Evolutionary conservation across 1,284 basidiomycete species (phyloP).

Genomic region (Pseudomicrostroma phylloplanum): DNA sequence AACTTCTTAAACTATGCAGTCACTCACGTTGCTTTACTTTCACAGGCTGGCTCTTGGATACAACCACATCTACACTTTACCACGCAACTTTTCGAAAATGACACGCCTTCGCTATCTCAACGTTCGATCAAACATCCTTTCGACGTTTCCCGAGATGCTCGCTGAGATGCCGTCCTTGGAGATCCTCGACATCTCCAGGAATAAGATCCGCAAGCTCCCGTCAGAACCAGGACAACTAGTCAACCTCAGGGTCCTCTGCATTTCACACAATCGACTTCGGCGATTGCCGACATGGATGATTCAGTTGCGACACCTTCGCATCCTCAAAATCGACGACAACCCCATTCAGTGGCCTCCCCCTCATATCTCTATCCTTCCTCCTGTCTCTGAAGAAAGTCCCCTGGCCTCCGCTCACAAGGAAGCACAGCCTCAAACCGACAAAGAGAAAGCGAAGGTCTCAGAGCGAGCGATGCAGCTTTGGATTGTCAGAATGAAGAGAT

Average conservation of each 20-base stretch:
- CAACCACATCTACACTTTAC: slow-evolving; percentile 75
- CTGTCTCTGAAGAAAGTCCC: slow-evolving; percentile 18
- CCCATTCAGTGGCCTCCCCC: slow-evolving; percentile 70
- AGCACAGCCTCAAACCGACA: slow-evolving; percentile 53
- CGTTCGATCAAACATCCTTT: slow-evolving; percentile 78
- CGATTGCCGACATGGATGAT: slow-evolving; percentile 72
- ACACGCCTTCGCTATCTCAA: slow-evolving; percentile 82
- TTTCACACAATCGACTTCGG: slow-evolving; percentile 77
- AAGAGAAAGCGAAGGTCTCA: slow-evolving; percentile 25
- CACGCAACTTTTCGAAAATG: slow-evolving; percentile 69
- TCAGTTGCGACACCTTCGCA: slow-evolving; percentile 66
- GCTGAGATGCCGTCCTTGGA: slow-evolving; percentile 75
- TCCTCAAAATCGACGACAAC: slow-evolving; percentile 83
- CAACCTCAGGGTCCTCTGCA: slow-evolving; percentile 75
- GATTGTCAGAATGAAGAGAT: slow-evolving; percentile 34
- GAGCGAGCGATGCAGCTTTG: slow-evolving; percentile 38
- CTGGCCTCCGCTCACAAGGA: slow-evolving; percentile 12
- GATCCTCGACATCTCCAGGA: slow-evolving; percentile 88
- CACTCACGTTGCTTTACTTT: background rate
- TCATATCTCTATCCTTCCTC: slow-evolving; percentile 36
- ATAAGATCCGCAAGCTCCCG: slow-evolving; percentile 78
- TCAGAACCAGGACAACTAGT: slow-evolving; percentile 70
- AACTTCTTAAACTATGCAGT: background rate
- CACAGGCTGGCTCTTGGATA: slow-evolving; percentile 75
- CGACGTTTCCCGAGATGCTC: slow-evolving; percentile 78